Conservation (phyloP, 2,329 filamentous ascomycete genomes). For the Scedosporium boydii region DNA sequence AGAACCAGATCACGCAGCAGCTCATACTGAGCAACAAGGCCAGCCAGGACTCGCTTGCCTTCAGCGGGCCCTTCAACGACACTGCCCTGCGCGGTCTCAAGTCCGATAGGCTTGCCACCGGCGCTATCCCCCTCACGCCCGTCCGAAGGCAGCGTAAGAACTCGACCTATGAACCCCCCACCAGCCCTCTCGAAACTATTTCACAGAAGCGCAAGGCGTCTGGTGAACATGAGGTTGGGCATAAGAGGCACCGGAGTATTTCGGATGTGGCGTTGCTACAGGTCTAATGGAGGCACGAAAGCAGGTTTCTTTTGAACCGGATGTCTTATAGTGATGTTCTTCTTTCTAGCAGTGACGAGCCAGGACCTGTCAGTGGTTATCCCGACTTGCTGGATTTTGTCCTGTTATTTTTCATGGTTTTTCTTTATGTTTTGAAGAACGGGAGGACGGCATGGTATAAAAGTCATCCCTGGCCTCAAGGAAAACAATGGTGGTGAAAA, state of each 20-base stretch:
- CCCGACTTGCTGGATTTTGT: neutral
- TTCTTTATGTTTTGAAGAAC: neutral
- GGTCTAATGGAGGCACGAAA: constrained; percentile 2
- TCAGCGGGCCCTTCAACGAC: constrained; percentile 50
- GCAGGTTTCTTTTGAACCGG: neutral
- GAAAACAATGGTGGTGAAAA: neutral
- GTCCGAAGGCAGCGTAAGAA: constrained; percentile 46
- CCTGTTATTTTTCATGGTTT: neutral
- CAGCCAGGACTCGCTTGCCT: constrained; percentile 52
- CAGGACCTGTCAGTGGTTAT: neutral
- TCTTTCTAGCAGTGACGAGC: neutral
- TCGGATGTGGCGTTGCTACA: constrained; percentile 42
- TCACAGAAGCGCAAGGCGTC: constrained; percentile 49
- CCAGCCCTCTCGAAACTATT: constrained; percentile 38
- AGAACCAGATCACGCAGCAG: constrained; percentile 53
- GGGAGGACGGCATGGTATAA: neutral
- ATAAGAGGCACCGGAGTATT: constrained; percentile 51
- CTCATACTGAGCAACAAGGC: constrained; percentile 51
- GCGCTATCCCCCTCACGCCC: constrained; percentile 57
- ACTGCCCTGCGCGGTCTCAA: constrained; percentile 55
- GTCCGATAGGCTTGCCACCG: constrained; percentile 55
- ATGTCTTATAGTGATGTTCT: constrained; percentile 5
- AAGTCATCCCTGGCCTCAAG: neutral
- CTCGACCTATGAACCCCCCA: constrained; percentile 24
- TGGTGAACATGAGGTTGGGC: constrained; percentile 27